phyloP scores from a whole-genome alignment of 2,329 filamentous ascomycete genomes.

The Alternaria consortialis region DNA sequence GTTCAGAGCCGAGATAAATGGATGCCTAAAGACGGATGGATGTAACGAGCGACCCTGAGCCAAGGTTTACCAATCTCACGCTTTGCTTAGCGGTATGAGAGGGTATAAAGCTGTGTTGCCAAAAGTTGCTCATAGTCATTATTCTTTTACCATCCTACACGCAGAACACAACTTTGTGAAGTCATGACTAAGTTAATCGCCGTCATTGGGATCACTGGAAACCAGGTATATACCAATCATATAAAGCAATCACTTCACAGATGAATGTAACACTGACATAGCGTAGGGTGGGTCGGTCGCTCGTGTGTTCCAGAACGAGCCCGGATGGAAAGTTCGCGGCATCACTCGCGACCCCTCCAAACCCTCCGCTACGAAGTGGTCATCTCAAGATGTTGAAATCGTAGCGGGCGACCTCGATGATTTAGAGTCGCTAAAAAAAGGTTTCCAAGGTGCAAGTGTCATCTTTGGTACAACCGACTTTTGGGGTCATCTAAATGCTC shows the following conservation, averaged over 20 bases:
- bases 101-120: neutral
- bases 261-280: neutral
- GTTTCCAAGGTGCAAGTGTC: conserved; percentile 26
- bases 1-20: neutral
- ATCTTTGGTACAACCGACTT: conserved; percentile 56
- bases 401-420: conserved; percentile 27
- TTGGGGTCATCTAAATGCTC: conserved; percentile 32
- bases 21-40: neutral
- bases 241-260: neutral
- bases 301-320: conserved; percentile 31
- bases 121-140: neutral
- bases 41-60: too few relatives aligned
- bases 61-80: neutral
- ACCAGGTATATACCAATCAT: conserved; percentile 20
- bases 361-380: conserved; percentile 44
- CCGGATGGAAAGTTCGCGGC: conserved; percentile 42
- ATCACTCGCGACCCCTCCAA: conserved; percentile 57
- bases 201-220: conserved; percentile 29
- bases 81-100: neutral
- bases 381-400: conserved; percentile 29
- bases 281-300: conserved; percentile 27
- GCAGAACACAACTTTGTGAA: neutral
- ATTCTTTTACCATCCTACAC: neutral
- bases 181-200: conserved; percentile 28
- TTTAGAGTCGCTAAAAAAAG: conserved; percentile 19